Conservation (phyloP, 1,284 basidiomycete species). For the Boletus albobrunnescens region DNA sequence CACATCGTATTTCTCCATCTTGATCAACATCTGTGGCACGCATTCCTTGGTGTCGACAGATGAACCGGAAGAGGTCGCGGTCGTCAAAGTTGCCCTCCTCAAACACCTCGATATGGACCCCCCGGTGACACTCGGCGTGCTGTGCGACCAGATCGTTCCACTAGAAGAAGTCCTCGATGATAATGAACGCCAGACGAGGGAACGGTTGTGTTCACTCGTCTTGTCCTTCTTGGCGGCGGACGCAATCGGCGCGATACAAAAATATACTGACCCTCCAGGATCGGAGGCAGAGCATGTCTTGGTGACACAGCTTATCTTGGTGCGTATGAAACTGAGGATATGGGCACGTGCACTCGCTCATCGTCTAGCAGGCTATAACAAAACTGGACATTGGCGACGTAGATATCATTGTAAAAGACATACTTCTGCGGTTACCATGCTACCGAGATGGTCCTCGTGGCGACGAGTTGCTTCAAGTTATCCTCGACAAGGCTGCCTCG, state of each 20-base stretch:
- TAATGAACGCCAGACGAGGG: conserved; percentile 56
- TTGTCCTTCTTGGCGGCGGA: conserved; percentile 54
- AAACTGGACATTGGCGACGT: conserved; percentile 42
- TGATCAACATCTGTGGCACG: conserved; percentile 19
- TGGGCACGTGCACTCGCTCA: conserved; percentile 4
- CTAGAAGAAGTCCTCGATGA: conserved; percentile 49
- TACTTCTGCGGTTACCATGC: conserved; percentile 49
- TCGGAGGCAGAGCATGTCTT: conserved; percentile 48
- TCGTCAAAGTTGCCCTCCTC: conserved; percentile 57
- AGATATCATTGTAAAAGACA: conserved; percentile 48
- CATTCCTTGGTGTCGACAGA: conserved; percentile 38
- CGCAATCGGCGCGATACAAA: conserved; percentile 46
- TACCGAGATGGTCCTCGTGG: conserved; percentile 43
- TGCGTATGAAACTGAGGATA: conserved; percentile 24
- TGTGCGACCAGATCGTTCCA: conserved; percentile 63
- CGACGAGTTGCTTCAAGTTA: conserved; percentile 41
- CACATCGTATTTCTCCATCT: conserved; percentile 18
- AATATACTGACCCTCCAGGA: conserved; percentile 41
- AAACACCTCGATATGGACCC: conserved; percentile 64
- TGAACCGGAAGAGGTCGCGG: conserved; percentile 57
- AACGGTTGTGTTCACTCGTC: conserved; percentile 54
- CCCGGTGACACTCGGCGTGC: conserved; percentile 54
- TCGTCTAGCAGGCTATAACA: conserved; percentile 44
- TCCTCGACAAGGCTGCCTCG: conserved; percentile 42
- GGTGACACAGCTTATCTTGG: conserved; percentile 47